These are phyloP conservation scores for Aureobasidium sp. DNA, from an alignment of 2,329 filamentous ascomycete species.

Conservation along the genomic window DNA sequence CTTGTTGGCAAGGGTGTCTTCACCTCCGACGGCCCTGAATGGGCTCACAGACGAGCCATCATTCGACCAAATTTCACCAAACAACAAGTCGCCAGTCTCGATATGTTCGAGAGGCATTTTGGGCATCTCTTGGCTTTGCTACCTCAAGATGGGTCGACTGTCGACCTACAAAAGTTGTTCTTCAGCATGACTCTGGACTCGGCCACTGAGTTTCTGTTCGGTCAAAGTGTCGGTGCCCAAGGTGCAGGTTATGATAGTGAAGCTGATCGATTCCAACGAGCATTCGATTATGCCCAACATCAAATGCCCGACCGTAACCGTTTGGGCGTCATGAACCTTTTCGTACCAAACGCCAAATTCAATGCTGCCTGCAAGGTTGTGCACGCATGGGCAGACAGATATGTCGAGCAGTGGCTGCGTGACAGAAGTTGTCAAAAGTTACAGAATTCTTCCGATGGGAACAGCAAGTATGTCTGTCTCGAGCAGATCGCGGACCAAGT, in stretches of 20 bases:
- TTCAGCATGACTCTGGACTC: conserved; percentile 58
- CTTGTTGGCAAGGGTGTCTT: conserved; percentile 32
- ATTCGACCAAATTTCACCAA: conserved; percentile 49
- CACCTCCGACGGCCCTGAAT: conserved; percentile 34
- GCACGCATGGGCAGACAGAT: conserved; percentile 16
- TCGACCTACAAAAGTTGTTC: conserved; percentile 56
- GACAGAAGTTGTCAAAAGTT: not conserved
- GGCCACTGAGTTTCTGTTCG: conserved; percentile 59
- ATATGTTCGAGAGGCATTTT: conserved; percentile 55
- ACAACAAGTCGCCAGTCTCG: conserved; percentile 46
- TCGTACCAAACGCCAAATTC: conserved; percentile 16
- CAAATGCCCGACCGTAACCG: conserved; percentile 4
- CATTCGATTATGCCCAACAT: conserved; percentile 16
- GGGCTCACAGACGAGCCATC: conserved; percentile 25
- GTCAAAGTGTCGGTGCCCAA: conserved; percentile 31
- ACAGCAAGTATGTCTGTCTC: conserved; percentile 49
- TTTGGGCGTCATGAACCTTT: conserved; percentile 16
- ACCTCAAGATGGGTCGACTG: conserved; percentile 44
- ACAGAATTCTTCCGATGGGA: not conserved
- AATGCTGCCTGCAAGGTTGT: conserved; percentile 8
- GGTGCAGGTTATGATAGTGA: conserved; percentile 14
- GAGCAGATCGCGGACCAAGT: conserved; percentile 47
- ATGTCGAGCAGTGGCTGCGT: conserved; percentile 19
- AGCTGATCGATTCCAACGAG: conserved; percentile 14
- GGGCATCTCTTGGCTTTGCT: conserved; percentile 51